Evolutionary conservation across 2,329 filamentous ascomycete species (phyloP).

Genomic region (Drechmeria coniospora): DNA sequence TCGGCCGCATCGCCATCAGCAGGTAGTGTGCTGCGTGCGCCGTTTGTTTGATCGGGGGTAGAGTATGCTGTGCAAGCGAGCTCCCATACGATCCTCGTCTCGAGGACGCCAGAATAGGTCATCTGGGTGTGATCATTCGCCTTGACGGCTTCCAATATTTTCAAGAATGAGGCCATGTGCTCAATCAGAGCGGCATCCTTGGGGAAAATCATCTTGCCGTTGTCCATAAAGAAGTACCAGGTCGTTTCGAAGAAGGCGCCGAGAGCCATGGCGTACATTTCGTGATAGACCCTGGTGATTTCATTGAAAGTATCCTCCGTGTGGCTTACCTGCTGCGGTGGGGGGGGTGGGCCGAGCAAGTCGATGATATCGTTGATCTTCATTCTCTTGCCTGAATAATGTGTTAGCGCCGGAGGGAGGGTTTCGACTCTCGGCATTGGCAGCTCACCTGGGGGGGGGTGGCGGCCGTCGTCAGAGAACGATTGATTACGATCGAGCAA

Average conservation of each 20-base stretch:
- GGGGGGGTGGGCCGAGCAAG: conserved; percentile 42
- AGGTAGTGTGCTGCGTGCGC: conserved; percentile 21
- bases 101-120: conserved; percentile 36
- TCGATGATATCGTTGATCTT: conserved; percentile 59
- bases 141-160: conserved; percentile 31
- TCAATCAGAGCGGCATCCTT: conserved; percentile 44
- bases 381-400: conserved; percentile 33
- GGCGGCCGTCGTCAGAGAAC: conserved; percentile 12
- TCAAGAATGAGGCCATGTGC: conserved; percentile 51
- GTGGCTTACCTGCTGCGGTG: conserved; percentile 36
- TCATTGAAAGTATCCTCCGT: conserved; percentile 42
- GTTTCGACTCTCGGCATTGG: conserved; percentile 7
- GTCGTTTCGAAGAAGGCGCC: conserved; percentile 66
- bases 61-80: conserved; percentile 35
- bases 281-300: conserved; percentile 55
- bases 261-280: conserved; percentile 60
- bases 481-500: conserved; percentile 12
- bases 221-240: conserved; percentile 53
- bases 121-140: conserved; percentile 36
- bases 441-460: conserved; percentile 36
- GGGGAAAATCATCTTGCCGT: conserved; percentile 29
- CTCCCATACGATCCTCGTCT: conserved; percentile 45
- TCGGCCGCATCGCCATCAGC: conserved; percentile 44
- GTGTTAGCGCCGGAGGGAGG: background rate
- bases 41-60: conserved; percentile 19